phyloP scores from a whole-genome alignment of 148 eudicot genomes.

The Oxyria digyna region DNA sequence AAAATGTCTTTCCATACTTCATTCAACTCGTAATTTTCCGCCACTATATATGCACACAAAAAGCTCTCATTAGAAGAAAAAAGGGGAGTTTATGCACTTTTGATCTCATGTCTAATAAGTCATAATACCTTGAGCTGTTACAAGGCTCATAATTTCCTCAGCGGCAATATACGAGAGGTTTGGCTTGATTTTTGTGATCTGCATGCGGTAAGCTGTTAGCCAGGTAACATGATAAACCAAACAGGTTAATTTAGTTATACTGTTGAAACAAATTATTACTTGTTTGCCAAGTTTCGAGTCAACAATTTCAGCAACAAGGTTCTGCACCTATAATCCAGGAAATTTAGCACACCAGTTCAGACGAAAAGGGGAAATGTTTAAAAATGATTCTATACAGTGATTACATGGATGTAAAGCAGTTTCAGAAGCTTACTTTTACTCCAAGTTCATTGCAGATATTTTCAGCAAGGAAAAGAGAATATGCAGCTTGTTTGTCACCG shows the following conservation, averaged over 20 bases:
- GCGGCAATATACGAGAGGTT: conserved; percentile 74
- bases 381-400: not conserved
- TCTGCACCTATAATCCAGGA: conserved; percentile 54
- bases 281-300: conserved; percentile 95
- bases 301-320: conserved; percentile 90
- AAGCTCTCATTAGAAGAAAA: not conserved
- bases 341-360: not conserved
- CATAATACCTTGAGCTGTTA: conserved; percentile 89
- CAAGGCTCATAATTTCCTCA: conserved; percentile 97
- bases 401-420: not conserved
- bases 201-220: conserved; percentile 12
- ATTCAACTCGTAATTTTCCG: conserved; percentile 65
- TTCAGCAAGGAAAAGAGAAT: conserved; percentile 86
- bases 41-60: conserved; percentile 40
- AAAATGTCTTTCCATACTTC: conserved; percentile 87
- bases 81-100: not conserved
- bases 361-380: not conserved
- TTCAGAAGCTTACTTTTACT: conserved; percentile 40
- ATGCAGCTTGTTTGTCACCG: conserved; percentile 91
- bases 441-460: conserved; percentile 66
- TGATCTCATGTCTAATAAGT: not conserved
- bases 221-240: not conserved
- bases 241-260: not conserved
- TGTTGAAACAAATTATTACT: conserved; percentile 26
- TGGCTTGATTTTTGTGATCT: conserved; percentile 76